Conservation (phyloP, 345 rosid species). For the Murraya koenigii region DNA sequence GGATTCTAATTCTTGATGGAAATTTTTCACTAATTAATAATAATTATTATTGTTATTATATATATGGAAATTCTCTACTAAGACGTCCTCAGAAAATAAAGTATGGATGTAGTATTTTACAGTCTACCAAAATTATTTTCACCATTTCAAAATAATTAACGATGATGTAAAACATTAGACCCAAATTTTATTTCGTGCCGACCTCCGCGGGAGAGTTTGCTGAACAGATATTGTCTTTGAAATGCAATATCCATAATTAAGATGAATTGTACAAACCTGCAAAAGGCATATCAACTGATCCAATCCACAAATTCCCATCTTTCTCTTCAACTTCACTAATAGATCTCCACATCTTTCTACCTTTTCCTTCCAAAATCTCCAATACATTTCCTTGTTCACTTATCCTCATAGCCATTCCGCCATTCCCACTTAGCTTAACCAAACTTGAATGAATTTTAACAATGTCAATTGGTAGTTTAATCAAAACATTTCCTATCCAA, state of each 20-base stretch:
- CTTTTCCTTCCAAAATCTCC: conserved; percentile 39
- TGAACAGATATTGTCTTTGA: no score
- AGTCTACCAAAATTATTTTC: no score
- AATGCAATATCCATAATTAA: neutral
- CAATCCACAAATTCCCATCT: conserved; percentile 59
- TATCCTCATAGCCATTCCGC: conserved; percentile 63
- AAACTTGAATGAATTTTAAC: conserved; percentile 35
- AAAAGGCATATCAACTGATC: conserved; percentile 54
- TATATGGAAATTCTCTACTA: no score
- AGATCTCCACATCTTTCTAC: conserved; percentile 33
- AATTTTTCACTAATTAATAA: no score
- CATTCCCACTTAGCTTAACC: conserved; percentile 34
- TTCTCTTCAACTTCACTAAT: conserved; percentile 64
- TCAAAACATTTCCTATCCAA: conserved; percentile 47
- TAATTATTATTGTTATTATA: no score
- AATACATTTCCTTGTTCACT: conserved; percentile 54
- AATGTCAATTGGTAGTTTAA: conserved; percentile 40
- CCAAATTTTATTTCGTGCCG: no score
- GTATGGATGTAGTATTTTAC: no score
- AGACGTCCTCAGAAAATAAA: no score
- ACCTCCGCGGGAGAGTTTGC: no score
- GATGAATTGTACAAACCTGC: conserved; percentile 31
- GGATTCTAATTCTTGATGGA: no score
- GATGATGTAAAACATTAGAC: no score
- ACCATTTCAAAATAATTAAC: no score